Base-by-base conservation (phyloP, 345 rosid species). In the Eucalyptus globulus region DNA sequence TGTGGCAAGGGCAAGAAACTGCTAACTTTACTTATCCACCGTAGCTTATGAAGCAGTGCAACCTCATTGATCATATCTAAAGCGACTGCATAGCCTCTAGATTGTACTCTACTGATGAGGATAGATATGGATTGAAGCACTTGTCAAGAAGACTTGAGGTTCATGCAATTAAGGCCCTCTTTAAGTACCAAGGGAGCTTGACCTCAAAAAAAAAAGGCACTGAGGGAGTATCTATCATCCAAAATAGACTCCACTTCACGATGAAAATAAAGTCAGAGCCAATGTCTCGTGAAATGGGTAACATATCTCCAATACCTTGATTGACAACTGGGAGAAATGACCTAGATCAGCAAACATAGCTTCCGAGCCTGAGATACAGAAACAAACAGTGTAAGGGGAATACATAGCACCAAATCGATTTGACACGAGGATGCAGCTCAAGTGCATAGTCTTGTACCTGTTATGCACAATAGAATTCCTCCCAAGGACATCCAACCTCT, bases 401-500 rank as follows among this genome's bases (percentile, higher is more conserved):
- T 86, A 26, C 6, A 27, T 86, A 54, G 54, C 49, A 14, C 60
- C 34, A 47, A 11, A 86, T 14, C 34, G 54, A 43, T 53, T 87
- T 87, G 69, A 54, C 49, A 50, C 50, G 65, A 49, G 3, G 65
- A 83, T 89, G 88, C 49, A 24, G 85, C 26, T 37, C 37, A 40
- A 85, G 31, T 54, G 11, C 8, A 62, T 15, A 60, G 44, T 86
- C 49, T 58, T 50, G 56, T 91, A 96, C 99, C 99, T 43, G 99
- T 98, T 92, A 98, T 97, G 88, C 99, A 98, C 89, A 98, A 86
- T 87, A 98, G 93, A 91, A 97, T 98, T 90, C 99, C 99, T 44
- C 99, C 99, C 88, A 98, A 93, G 90, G 99, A 98, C 99, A 96
- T 97, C 99, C 99, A 98, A n/a, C 99, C 99, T n/a, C 96, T 93